Evolutionary conservation across 768 basidiomycete species (phyloP), one percentile per base, ranked within the genome.

Genomic region (Pulveroboletus sp.): DNA sequence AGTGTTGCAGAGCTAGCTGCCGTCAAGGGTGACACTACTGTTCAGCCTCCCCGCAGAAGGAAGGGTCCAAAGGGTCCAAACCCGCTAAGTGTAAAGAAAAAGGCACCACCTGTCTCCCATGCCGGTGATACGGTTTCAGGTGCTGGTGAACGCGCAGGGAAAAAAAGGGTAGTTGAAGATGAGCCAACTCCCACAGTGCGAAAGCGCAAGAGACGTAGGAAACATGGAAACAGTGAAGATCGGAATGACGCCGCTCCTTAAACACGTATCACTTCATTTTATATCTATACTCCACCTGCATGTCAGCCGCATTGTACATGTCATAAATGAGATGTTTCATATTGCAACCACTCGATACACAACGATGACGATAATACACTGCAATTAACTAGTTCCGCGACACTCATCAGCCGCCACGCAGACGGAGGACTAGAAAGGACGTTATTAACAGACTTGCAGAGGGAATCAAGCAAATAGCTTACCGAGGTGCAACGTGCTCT

Each of bases 61-160:
- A 89, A 80, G 59, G 84, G 82, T 0, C 85, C 86, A 0, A 94
- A 91, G 63, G 90, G 80, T 0, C 93, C 94, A 2, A 98, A 97
- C 71, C 92, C 95, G 8, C 77, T 97, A 4, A 93, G 91, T 51
- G 73, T 94, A 38, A 93, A 92, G 76, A 96, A 93, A 76, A 94
- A 90, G 68, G 81, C 80, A 31, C 49, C 41, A 45, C 32, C 43
- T 27, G 17, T 32, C 3, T 32, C 26, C 8, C 23, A 10, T 22
- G 7, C 13, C 11, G 13, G 29, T 6, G 39, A 20, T 7, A 23
- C 13, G 5, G 16, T 6, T 40, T 5, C 16, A 1, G 29, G 14
- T 23, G 6, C 11, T 12, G 43, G 32, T 32, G 5, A 38, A 0
- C 13, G 20, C 5, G 8, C 27, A 10, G 47, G 57, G n/a, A 46